These are phyloP conservation scores for Metschnikowia kunwiensis DNA, from an alignment of 805 yeast genomes.

Conservation along the genomic window DNA sequence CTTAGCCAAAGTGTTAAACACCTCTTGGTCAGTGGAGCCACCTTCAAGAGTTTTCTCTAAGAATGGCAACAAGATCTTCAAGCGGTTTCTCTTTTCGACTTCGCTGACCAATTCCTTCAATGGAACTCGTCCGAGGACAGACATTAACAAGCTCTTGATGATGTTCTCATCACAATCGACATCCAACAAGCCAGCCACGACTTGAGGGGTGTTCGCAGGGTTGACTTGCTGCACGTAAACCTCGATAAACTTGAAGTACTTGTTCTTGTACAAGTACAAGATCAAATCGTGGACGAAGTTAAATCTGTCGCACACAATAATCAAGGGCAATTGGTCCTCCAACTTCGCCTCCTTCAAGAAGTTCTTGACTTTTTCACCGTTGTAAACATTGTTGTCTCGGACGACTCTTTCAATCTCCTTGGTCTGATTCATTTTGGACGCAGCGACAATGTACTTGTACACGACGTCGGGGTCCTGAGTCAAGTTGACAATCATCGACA, in stretches of 20 bases:
- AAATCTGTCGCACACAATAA: conserved; percentile 92
- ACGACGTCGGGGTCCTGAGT: conserved; percentile 95
- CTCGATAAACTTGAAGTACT: conserved; percentile 94
- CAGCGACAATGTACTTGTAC: conserved; percentile 92
- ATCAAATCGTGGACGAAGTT: conserved; percentile 90
- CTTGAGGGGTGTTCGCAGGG: conserved; percentile 94
- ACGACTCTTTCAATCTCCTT: conserved; percentile 95
- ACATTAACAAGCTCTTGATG: conserved; percentile 72
- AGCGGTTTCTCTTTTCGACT: conserved; percentile 94
- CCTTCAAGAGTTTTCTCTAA: conserved; percentile 81
- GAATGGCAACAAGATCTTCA: conserved; percentile 88
- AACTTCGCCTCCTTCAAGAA: conserved; percentile 91
- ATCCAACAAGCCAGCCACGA: conserved; percentile 91
- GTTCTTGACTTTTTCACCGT: conserved; percentile 96
- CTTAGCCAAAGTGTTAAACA: conserved; percentile 92
- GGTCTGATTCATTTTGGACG: conserved; percentile 83
- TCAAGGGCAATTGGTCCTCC: conserved; percentile 93
- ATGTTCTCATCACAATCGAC: conserved; percentile 95
- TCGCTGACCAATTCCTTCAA: conserved; percentile 83
- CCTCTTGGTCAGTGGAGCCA: conserved; percentile 86
- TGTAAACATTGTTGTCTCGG: conserved; percentile 89
- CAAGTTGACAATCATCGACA: conserved; percentile 88
- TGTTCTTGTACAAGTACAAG: conserved; percentile 89
- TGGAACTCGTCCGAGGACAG: conserved; percentile 94
- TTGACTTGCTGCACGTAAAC: conserved; percentile 97